Percentiles rank a stretch among this genome's conserved stretches.
phyloP scores from a whole-genome alignment of 1,139 yeast genomes.

The Candida glucosophila region DNA sequence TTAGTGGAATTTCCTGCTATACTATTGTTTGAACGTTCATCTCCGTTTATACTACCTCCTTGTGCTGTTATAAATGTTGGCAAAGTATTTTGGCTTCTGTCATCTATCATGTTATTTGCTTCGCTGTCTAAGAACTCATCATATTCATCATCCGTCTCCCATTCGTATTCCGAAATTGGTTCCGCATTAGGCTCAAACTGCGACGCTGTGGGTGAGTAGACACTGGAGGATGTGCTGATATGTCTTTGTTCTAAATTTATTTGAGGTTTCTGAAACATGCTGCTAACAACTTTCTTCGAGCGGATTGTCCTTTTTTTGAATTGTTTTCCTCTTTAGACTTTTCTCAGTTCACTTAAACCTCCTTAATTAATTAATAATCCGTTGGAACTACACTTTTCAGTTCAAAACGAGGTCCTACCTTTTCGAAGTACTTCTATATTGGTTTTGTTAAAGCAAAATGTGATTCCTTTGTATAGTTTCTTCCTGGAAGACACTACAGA shows the following conservation, averaged over 20 bases:
- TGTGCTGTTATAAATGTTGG: slow-evolving; percentile 8
- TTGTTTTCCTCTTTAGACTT: no score
- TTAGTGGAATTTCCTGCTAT: slow-evolving; percentile 5
- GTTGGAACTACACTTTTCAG: no score
- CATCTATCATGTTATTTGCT: slow-evolving; percentile 1
- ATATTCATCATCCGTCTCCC: slow-evolving; percentile 10
- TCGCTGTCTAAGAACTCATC: slow-evolving; percentile 3
- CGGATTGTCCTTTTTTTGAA: no score
- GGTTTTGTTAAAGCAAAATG: no score
- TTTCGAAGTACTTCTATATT: no score
- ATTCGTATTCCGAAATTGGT: no score
- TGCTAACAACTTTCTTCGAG: not conserved
- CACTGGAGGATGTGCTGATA: slow-evolving; percentile 26
- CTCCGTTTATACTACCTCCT: slow-evolving; percentile 20
- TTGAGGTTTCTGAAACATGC: slow-evolving; percentile 2
- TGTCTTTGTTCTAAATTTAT: slow-evolving; percentile 7
- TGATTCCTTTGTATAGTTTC: no score
- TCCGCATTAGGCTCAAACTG: slow-evolving; percentile 8
- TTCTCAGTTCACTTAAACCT: no score
- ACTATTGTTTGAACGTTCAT: slow-evolving; percentile 18
- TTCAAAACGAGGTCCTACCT: no score
- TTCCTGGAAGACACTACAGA: no score
- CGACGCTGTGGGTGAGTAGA: slow-evolving; percentile 19
- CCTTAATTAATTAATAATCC: no score
- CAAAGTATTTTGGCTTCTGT: slow-evolving; percentile 11